Conservation (phyloP, 2,329 filamentous ascomycete species). For the Cordyceps fumosorosea region DNA sequence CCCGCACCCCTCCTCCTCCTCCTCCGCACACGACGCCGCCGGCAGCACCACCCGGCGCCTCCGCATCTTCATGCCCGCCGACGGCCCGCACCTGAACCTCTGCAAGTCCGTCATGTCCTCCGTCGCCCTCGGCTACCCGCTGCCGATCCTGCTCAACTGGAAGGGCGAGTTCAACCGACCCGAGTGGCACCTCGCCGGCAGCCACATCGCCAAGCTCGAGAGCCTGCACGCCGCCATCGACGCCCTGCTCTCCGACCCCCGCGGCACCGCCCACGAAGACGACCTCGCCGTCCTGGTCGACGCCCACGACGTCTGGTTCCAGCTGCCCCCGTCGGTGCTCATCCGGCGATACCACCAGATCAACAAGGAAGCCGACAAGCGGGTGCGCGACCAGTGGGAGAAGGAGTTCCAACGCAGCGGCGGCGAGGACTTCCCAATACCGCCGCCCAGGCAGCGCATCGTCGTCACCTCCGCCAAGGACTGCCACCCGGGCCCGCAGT, state of each 20-base stretch:
- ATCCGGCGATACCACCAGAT: conserved; percentile 30
- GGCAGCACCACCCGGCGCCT: conserved; percentile 20
- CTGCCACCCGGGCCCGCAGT: conserved; percentile 27
- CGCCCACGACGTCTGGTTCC: conserved; percentile 34
- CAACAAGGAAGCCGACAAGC: conserved; percentile 28
- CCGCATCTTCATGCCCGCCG: conserved; percentile 33
- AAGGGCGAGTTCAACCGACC: conserved; percentile 30
- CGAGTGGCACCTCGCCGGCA: conserved; percentile 31
- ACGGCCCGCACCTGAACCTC: conserved; percentile 29
- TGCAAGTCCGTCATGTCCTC: conserved; percentile 34
- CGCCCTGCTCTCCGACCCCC: conserved; percentile 19
- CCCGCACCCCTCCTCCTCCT: neutral
- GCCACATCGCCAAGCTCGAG: conserved; percentile 33
- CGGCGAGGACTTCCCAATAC: conserved; percentile 22
- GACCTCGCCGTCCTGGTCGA: conserved; percentile 32
- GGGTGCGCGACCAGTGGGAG: conserved; percentile 22
- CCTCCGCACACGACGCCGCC: neutral
- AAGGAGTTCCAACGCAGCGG: neutral
- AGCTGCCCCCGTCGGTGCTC: conserved; percentile 31
- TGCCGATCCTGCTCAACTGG: conserved; percentile 32
- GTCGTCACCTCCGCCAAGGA: conserved; percentile 30
- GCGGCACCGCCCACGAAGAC: conserved; percentile 20
- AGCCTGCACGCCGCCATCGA: conserved; percentile 26
- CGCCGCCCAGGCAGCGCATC: conserved; percentile 26
- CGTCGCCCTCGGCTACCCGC: conserved; percentile 31